Conservation (phyloP, 2,329 filamentous ascomycete genomes). For the Diaporthe vexans region DNA sequence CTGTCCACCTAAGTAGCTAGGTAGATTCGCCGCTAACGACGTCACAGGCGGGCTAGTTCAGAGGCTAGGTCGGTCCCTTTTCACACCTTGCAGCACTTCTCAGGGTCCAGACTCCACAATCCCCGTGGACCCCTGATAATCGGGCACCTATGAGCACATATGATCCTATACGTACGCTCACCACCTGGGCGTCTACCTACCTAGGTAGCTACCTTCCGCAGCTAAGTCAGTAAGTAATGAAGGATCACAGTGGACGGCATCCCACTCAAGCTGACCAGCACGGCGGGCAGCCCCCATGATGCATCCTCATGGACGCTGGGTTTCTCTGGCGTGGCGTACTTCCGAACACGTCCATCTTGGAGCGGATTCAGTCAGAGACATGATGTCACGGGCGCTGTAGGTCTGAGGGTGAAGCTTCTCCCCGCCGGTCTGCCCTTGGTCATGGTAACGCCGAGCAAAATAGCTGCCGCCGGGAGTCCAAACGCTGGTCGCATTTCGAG, state of each 20-base stretch:
- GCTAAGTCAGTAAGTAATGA: neutral
- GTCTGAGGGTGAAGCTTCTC: neutral
- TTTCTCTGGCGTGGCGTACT: neutral
- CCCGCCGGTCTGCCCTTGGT: neutral
- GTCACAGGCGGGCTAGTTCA: conserved; percentile 29
- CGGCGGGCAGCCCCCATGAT: neutral
- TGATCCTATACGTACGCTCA: neutral
- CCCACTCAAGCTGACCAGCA: neutral
- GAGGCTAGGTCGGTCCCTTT: conserved; percentile 14
- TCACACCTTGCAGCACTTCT: neutral
- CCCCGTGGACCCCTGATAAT: conserved; percentile 23
- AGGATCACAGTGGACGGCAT: neutral
- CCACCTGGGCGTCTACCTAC: no score
- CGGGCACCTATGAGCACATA: neutral
- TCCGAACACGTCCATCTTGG: no score
- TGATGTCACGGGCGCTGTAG: conserved; percentile 7
- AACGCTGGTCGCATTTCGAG: conserved; percentile 2
- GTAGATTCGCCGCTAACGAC: conserved; percentile 24
- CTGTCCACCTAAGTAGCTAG: no score
- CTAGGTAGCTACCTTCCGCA: no score
- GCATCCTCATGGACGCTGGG: no score
- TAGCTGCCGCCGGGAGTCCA: neutral
- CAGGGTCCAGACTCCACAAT: conserved; percentile 25
- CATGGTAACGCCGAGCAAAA: neutral
- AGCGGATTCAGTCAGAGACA: neutral